Evolutionary conservation across 495 filamentous ascomycete species (phyloP).

Genomic region (Terfezia boudieri): DNA sequence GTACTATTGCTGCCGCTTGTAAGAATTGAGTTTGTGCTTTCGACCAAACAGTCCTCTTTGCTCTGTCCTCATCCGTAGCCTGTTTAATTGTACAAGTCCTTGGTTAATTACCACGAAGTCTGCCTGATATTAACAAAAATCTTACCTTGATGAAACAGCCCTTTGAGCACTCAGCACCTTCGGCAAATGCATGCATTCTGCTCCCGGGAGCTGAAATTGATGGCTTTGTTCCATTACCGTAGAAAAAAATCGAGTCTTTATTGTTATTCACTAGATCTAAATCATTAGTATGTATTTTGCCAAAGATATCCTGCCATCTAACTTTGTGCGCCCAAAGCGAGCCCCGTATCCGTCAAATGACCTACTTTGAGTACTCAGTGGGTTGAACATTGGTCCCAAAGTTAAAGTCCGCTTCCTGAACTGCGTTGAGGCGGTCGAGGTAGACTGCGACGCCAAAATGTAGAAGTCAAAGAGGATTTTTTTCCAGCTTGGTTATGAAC

Average conservation of each 20-base stretch:
- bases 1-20: slow-evolving; percentile 7
- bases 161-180: slow-evolving; percentile 7
- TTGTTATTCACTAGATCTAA: background rate
- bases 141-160: slow-evolving; percentile 12
- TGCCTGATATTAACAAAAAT: background rate
- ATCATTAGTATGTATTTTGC: background rate
- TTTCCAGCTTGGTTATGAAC: too few relatives aligned
- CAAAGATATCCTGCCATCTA: background rate
- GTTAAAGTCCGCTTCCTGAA: too few relatives aligned
- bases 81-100: background rate
- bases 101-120: too few relatives aligned
- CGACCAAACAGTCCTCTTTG: slow-evolving; percentile 4
- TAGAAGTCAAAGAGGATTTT: too few relatives aligned
- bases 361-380: too few relatives aligned
- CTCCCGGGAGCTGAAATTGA: background rate
- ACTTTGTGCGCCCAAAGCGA: too few relatives aligned
- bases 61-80: background rate
- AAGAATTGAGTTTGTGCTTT: slow-evolving; percentile 9
- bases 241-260: background rate
- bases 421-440: too few relatives aligned
- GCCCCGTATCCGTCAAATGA: too few relatives aligned
- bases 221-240: background rate
- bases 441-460: too few relatives aligned
- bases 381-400: too few relatives aligned
- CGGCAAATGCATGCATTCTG: background rate